Evolutionary conservation across 148 eudicot species (phyloP).

Genomic region (Camellia lanceoleosa): DNA sequence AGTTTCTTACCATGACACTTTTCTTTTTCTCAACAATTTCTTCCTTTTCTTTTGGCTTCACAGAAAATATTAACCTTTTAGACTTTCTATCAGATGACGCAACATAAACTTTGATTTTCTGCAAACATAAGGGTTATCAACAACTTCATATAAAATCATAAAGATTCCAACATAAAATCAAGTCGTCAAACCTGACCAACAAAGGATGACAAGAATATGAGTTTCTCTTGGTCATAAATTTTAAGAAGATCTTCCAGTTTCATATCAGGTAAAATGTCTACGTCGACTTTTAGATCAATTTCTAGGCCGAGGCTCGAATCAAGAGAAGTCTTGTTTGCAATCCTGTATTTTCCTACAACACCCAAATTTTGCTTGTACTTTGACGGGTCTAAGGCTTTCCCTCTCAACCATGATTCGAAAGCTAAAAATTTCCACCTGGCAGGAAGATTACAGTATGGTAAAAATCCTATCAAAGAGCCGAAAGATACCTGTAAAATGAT

Average conservation of each 20-base stretch:
- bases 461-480: slow-evolving; percentile 84
- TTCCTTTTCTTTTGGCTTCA: slow-evolving; percentile 76
- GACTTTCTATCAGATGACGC: slow-evolving; percentile 63
- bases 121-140: slow-evolving; percentile 24
- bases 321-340: slow-evolving; percentile 26
- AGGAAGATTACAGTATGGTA: slow-evolving; percentile 84
- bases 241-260: slow-evolving; percentile 78
- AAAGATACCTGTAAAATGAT: slow-evolving; percentile 61
- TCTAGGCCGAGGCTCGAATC: slow-evolving; percentile 30
- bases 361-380: slow-evolving; percentile 68
- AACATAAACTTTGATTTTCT: slow-evolving; percentile 71
- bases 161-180: not conserved
- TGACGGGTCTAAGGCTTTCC: slow-evolving; percentile 74
- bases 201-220: slow-evolving; percentile 71
- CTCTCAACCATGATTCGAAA: slow-evolving; percentile 92
- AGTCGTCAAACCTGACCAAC: slow-evolving; percentile 74
- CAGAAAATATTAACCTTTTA: slow-evolving; percentile 71
- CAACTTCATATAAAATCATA: not conserved
- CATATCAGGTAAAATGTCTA: slow-evolving; percentile 54
- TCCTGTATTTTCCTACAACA: slow-evolving; percentile 49
- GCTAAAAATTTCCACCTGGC: slow-evolving; percentile 87
- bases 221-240: slow-evolving; percentile 82
- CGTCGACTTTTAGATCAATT: slow-evolving; percentile 29
- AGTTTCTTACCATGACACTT: slow-evolving; percentile 66
- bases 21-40: slow-evolving; percentile 68